These are phyloP conservation scores for Bacterosira constricta DNA, from an alignment of 108 stramenopile genomes.

Conservation along the genomic window DNA sequence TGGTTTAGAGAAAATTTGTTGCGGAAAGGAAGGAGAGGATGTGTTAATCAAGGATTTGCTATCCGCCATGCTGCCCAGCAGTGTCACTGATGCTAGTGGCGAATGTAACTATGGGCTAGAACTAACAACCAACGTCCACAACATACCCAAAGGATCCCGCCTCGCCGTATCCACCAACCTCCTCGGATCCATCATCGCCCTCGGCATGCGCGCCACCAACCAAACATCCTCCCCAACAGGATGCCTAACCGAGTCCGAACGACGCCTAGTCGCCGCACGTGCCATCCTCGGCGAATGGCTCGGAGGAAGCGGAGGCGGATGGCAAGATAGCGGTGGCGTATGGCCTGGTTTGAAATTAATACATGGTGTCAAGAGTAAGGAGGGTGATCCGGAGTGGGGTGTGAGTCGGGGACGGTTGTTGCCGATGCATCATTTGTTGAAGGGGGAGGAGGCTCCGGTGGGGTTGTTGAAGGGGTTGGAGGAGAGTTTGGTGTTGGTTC, in stretches of 20 bases:
- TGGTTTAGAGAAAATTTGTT: conserved; percentile 40
- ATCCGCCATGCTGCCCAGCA: conserved; percentile 27
- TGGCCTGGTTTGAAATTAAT: conserved; percentile 72
- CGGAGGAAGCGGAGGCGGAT: conserved; percentile 70
- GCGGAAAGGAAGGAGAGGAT: conserved; percentile 4
- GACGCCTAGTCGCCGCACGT: conserved; percentile 62
- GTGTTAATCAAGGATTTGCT: conserved; percentile 45
- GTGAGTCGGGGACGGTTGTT: conserved; percentile 59
- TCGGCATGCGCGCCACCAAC: conserved; percentile 64
- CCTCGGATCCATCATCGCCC: conserved; percentile 59
- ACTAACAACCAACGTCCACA: conserved; percentile 55
- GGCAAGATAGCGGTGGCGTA: conserved; percentile 64
- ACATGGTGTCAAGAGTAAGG: conserved; percentile 46
- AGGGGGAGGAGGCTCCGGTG: conserved; percentile 53
- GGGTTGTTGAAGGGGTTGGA: conserved; percentile 41
- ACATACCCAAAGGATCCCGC: conserved; percentile 68
- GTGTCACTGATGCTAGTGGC: background rate
- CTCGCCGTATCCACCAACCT: conserved; percentile 70
- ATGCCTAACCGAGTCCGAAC: conserved; percentile 47
- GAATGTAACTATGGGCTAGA: conserved; percentile 45
- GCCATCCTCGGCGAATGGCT: conserved; percentile 76
- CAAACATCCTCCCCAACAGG: conserved; percentile 47
- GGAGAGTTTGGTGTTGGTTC: conserved; percentile 53
- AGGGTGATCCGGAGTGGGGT: conserved; percentile 58
- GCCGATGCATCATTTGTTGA: conserved; percentile 54